Evolutionary conservation across 495 filamentous ascomycete genomes (phyloP), one percentile per base, ranked within the genome.

Genomic region (Friedmanniomyces endolithicus): DNA sequence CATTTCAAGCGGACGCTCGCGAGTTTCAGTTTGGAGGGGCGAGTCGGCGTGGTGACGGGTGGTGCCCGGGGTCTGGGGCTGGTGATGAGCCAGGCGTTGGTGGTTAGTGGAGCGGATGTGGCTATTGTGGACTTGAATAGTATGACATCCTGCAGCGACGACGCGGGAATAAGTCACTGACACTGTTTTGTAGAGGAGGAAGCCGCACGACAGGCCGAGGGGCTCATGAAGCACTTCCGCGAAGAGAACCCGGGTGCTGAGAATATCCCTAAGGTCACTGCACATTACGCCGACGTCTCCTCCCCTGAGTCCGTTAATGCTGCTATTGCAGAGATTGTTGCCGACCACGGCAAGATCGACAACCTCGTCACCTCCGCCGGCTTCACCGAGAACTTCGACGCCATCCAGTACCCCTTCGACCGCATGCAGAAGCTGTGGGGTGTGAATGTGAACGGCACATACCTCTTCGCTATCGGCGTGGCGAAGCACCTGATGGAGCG

Each of bases 391-490:
- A 96, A 96, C 71, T 94, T 88, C 64, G 83, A 89, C 59, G 90
- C 90, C 31, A 84, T 88, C 64, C 76, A 77, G 55, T 98, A 96
- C 69, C 88, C 89, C 0, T 77, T 85, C 52, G 89, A 95, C 60
- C 80, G 89, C 53, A 80, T 95, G 69, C 79, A 87, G 70, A 94
- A 92, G 73, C 78, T 96, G 16, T 94, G 87, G 88, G 82, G 81
- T 12, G 90, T 97, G 63, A 95, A 96, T 59, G 88, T 96, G 0
- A 85, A 98, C 59, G 92, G 92, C 14, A 95, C 90, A 19, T 96
- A 94, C 60, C 71, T 94, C 20, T 94, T 89, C 66, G 87, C 90
- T 1, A 83, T 80, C 12, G 84, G 78, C 20, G 82, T 95, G 17
- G 90, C 90, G 16, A 84, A 85, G 66, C 90, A 97, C 61, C 69